Percentiles rank a stretch among this genome's conserved stretches.
Conservation (phyloP, 179 eudicot genomes). For the Corrigiola litoralis region DNA sequence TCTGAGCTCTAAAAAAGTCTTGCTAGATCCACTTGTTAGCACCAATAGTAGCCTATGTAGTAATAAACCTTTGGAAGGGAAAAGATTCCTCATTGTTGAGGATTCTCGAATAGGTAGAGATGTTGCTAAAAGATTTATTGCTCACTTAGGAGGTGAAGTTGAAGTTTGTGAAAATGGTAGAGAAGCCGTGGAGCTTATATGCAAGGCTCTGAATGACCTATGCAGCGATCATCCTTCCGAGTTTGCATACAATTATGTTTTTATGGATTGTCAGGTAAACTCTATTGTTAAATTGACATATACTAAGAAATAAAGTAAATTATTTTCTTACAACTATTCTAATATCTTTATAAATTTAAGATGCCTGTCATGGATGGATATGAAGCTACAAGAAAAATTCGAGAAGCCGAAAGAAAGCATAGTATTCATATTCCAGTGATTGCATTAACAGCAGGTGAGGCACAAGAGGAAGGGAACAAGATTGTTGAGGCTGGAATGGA, state of each 20-base stretch:
- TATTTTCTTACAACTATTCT: neutral
- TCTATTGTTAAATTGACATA: neutral
- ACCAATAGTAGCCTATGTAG: too few species aligned
- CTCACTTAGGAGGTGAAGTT: conserved; percentile 12
- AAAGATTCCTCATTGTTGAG: conserved; percentile 19
- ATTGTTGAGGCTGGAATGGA: conserved; percentile 55
- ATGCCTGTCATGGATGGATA: conserved; percentile 76
- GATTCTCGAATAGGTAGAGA: conserved; percentile 9
- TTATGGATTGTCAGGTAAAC: conserved; percentile 78
- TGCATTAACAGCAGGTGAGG: conserved; percentile 60
- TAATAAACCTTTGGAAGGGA: conserved; percentile 15
- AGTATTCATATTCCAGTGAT: conserved; percentile 59
- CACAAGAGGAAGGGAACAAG: conserved; percentile 35
- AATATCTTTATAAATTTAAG: conserved; percentile 14
- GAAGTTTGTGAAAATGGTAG: conserved; percentile 20
- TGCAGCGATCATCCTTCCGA: neutral
- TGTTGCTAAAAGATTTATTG: conserved; percentile 7
- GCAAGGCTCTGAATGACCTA: conserved; percentile 1
- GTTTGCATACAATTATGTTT: conserved; percentile 28
- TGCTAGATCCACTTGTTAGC: neutral
- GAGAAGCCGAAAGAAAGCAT: conserved; percentile 47
- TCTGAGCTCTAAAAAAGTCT: conserved; percentile 7
- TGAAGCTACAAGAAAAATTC: conserved; percentile 57
- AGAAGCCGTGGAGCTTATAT: conserved; percentile 19
- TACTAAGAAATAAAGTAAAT: too few species aligned